Conservation (phyloP, 2,329 filamentous ascomycete species). For the Parascedosporium putredinis region DNA sequence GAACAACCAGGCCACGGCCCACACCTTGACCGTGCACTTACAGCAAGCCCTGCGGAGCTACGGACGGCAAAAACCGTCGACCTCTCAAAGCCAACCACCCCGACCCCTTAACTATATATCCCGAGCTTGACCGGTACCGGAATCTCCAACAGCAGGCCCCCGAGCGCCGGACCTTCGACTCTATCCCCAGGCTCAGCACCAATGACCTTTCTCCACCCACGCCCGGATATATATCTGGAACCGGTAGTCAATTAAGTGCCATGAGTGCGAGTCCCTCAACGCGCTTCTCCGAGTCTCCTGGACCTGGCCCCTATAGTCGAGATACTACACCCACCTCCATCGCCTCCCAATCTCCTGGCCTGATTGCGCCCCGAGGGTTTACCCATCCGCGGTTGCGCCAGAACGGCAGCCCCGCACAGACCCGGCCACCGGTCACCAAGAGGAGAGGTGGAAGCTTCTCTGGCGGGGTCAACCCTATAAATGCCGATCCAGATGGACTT, state of each 20-base stretch:
- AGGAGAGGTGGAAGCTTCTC: conserved; percentile 45
- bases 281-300: conserved; percentile 61
- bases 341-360: conserved; percentile 61
- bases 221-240: conserved; percentile 48
- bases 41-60: conserved; percentile 34
- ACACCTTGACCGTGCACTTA: conserved; percentile 30
- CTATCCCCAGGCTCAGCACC: conserved; percentile 33
- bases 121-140: conserved; percentile 53
- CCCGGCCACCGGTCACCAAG: conserved; percentile 49
- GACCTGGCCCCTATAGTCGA: conserved; percentile 60
- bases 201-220: conserved; percentile 58
- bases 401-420: conserved; percentile 39
- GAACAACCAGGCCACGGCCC: conserved; percentile 23
- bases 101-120: conserved; percentile 34
- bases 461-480: conserved; percentile 35
- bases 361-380: conserved; percentile 38
- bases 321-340: conserved; percentile 72
- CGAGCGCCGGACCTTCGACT: conserved; percentile 27
- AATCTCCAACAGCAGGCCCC: conserved; percentile 28
- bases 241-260: conserved; percentile 43
- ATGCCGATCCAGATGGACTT: conserved; percentile 45
- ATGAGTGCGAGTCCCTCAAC: conserved; percentile 66
- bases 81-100: conserved; percentile 19
- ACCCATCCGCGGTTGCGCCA: conserved; percentile 39
- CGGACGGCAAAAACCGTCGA: conserved; percentile 31